Base-by-base conservation (phyloP, 306 rosid genomes). In the Prinsepia uniflora region DNA sequence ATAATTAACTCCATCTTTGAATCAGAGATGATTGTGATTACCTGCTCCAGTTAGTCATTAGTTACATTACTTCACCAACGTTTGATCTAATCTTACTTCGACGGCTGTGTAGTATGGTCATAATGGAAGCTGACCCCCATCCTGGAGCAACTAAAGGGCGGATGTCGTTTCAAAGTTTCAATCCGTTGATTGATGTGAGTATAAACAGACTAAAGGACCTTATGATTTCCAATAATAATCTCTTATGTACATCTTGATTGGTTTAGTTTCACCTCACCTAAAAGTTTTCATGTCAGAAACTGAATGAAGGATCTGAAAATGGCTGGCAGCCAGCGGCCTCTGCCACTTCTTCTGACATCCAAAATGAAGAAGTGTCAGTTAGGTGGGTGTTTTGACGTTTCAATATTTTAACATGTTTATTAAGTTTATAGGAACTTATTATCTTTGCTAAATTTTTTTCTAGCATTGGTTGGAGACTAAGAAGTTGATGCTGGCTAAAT, bases 111-210 rank as follows among this genome's bases (percentile, higher is more conserved):
- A 94, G 96, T 85, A 84, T 85, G 68, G 90, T 95, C 61, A 74
- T 89, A 81, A 74, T 86, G 83, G 99, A 91, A 86, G 97, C 91
- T 39, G 96, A 95, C 82, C 96, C 99, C 47, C 91, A 76, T 76
- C 99, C 99, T 5, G 96, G 92, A 49, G 91, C 84, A 30, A 48
- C 63, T 70, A 86, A 78, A 74, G 99, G 99, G 54, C 90, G 96
- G 19, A 86, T 91, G 91, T 89, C 97, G 17, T 91, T 95, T 83
- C 87, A 80, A 63, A 83, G 86, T 77, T 95, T 95, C 78, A 95
- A 95, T 81, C 97, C 97, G 24, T 72, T 80, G 1, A 80, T 95
- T 80, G 99, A 95, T 80, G 99, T 95, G 85, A 91, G 99, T 91
- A 64, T 75, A 77, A 72, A 30, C 4, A 30, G 73, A 53, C 80